Evolutionary conservation across 257 asterid genomes (phyloP).

Genomic region (Penstemon newberryi): DNA sequence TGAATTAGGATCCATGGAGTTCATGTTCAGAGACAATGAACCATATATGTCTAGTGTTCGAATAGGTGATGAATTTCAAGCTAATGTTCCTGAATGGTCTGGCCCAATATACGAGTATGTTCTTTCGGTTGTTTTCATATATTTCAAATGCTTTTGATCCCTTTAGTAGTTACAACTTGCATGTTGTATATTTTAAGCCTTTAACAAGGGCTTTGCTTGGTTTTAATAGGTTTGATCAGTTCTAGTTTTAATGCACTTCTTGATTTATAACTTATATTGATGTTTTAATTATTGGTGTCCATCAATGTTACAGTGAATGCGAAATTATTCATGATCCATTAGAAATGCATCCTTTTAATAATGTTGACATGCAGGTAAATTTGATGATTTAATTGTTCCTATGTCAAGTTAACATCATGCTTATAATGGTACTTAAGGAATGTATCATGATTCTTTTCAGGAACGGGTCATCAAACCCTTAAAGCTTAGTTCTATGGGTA

Average conservation of each 20-base stretch:
- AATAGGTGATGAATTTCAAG: conserved; percentile 74
- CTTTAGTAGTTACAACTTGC: background rate
- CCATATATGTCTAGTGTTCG: conserved; percentile 63
- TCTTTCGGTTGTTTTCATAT: conserved; percentile 25
- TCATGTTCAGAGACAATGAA: conserved; percentile 58
- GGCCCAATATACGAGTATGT: conserved; percentile 71
- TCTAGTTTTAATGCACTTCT: conserved; percentile 6
- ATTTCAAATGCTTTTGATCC: conserved; percentile 5
- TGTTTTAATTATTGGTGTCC: conserved; percentile 29
- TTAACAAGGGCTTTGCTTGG: background rate
- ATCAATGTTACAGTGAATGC: conserved; percentile 49
- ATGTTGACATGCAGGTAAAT: conserved; percentile 50
- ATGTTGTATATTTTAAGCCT: background rate
- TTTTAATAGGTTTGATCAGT: conserved; percentile 14
- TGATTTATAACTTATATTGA: conserved; percentile 3
- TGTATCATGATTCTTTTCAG: conserved; percentile 36
- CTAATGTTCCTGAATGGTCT: conserved; percentile 67
- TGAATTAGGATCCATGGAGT: conserved; percentile 52
- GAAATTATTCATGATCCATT: conserved; percentile 50
- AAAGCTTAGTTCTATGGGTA: conserved; percentile 58
- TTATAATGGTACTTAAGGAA: conserved; percentile 28
- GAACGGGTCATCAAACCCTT: conserved; percentile 35
- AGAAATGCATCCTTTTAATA: conserved; percentile 36
- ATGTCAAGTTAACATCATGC: conserved; percentile 20
- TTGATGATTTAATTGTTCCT: conserved; percentile 24